Evolutionary conservation across 768 basidiomycete species (phyloP), one percentile per base, ranked within the genome.

Genomic region (Russula vinacea): DNA sequence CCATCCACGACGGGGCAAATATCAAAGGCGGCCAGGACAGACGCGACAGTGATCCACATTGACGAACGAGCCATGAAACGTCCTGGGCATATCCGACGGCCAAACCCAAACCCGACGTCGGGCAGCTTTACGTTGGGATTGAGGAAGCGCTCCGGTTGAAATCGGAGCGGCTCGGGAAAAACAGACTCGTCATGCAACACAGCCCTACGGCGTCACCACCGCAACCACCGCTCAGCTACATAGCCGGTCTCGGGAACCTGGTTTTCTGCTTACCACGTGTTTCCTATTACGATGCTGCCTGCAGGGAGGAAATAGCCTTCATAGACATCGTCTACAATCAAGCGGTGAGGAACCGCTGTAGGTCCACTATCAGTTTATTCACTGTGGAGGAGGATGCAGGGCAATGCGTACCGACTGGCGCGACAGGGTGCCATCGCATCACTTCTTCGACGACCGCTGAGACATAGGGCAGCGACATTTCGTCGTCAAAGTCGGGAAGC

Each of bases 281-380:
- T 70, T 17, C 69, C 69, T n/a, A 71, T 44, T 10, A 72, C 65
- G 14, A 69, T 62, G n/a, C 71, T 68, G 44, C 75, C 75, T 22
- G 71, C 71, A 6, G 75, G 75, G 33, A 75, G 71, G 55, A 70
- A 64, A 53, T 70, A 69, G 16, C 72, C 71, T 6, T 70, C 67
- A 60, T 71, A 71, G 14, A 68, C 45, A 55, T 76, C 73, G 26
- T 70, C 66, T 17, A 22, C 53, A 5, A 50, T 32, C 6, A 70
- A 60, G 2, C 68, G 62, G 32, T 74, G 72, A 11, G 72, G 69
- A 29, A 74, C 39, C 8, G 67, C 68, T 71, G 47, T 8, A 44
- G n/a, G 14, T 42, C 26, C 7, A 42, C 29, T 33, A 44, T n/a
- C 10, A 22, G 45, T 42, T 13, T 14, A 5, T 60, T 13, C 32